phyloP scores from a whole-genome alignment of 1,284 basidiomycete species.

The Austroboletus niveus region DNA sequence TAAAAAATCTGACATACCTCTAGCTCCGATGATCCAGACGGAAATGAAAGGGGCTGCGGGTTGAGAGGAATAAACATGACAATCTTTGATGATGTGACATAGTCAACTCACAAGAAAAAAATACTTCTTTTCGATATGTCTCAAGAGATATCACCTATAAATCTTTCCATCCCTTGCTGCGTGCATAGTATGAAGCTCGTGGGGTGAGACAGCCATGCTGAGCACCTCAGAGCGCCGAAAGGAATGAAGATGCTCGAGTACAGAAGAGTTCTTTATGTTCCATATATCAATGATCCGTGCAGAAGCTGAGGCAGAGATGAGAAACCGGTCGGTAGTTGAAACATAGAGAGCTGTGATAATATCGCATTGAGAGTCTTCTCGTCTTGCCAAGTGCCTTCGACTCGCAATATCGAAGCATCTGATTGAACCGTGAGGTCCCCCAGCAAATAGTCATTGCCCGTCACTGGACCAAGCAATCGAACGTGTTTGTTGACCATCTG shows the following conservation, averaged over 20 bases:
- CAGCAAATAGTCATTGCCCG: constrained; percentile 6
- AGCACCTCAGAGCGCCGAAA: background rate
- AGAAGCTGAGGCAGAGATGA: constrained; percentile 7
- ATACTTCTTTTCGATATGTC: background rate
- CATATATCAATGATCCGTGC: constrained; percentile 11
- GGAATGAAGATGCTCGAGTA: background rate
- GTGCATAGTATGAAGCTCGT: background rate
- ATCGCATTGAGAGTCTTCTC: background rate
- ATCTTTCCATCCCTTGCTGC: background rate
- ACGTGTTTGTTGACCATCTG: background rate
- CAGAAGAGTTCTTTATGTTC: constrained; percentile 1
- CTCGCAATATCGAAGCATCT: constrained; percentile 3
- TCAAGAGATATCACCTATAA: background rate
- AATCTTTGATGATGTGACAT: too few species aligned
- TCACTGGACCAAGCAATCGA: constrained; percentile 15
- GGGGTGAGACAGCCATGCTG: background rate
- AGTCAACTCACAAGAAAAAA: background rate
- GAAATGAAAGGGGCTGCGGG: background rate
- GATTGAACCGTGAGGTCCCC: background rate
- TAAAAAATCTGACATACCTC: background rate
- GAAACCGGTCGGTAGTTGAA: constrained; percentile 4
- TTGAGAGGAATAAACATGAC: background rate
- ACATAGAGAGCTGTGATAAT: constrained; percentile 4
- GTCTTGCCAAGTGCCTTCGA: background rate
- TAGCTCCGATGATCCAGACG: background rate